Conservation (phyloP, 441 rosid species). For the Breynia disticha region DNA sequence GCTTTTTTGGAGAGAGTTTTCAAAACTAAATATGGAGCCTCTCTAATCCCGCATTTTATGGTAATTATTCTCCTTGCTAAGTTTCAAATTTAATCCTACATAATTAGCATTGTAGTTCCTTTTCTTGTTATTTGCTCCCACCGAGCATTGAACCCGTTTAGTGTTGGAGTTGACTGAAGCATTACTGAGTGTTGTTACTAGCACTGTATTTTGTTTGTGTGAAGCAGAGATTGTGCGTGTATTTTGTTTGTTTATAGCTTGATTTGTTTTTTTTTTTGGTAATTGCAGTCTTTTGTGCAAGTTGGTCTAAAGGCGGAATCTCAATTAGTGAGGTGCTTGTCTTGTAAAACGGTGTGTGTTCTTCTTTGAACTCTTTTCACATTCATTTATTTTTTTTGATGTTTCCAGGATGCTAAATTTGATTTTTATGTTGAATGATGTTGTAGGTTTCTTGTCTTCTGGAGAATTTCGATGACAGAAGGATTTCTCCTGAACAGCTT, state of each 20-base stretch:
- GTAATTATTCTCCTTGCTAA: constrained; percentile 20
- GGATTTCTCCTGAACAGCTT: constrained; percentile 36
- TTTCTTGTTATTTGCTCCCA: neutral
- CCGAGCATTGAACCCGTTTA: too few species aligned
- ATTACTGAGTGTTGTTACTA: too few species aligned
- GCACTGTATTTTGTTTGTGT: neutral
- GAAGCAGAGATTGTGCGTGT: neutral
- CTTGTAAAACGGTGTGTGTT: constrained; percentile 67
- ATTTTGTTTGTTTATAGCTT: constrained; percentile 1
- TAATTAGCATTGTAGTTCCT: too few species aligned
- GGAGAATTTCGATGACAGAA: constrained; percentile 34
- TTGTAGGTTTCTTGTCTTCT: constrained; percentile 55
- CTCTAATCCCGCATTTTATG: constrained; percentile 67
- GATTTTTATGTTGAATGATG: neutral
- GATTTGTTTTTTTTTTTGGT: constrained; percentile 8
- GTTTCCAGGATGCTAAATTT: neutral
- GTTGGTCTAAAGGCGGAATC: constrained; percentile 65
- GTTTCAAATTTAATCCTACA: too few species aligned
- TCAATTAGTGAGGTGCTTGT: constrained; percentile 40
- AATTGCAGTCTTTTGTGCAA: constrained; percentile 52
- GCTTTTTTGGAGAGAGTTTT: constrained; percentile 69
- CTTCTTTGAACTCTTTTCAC: neutral
- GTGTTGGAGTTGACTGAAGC: too few species aligned
- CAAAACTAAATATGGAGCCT: constrained; percentile 68
- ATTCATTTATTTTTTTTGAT: neutral